Evolutionary conservation across 1,284 basidiomycete species (phyloP), one percentile per base, ranked within the genome.

Genomic region (Cutaneotrichosporon dermatis): DNA sequence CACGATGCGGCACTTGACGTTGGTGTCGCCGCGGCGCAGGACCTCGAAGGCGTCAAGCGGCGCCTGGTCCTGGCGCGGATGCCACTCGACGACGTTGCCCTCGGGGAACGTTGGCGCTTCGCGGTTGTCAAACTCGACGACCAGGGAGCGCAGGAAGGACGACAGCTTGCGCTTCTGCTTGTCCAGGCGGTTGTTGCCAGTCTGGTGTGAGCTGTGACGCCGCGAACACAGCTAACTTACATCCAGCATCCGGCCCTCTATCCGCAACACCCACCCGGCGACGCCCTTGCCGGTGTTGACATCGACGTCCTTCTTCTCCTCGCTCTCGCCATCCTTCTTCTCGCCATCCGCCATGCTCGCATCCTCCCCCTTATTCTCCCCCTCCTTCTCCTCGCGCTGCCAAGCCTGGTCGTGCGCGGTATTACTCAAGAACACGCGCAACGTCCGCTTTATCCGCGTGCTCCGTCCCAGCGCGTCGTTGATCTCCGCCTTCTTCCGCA

Each of bases 351-450:
- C 49, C 51, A 55, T 52, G 33, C 44, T 55, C 41, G 36, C 56
- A 25, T 55, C 57, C 39, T 57, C 51, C 58, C 35, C 57, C 58
- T 49, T 57, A 40, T 12, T 12, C 80, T 25, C 25, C 25, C 25
- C 25, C 25, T 25, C 81, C 66, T 15, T 65, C 37, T 45, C 35
- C n/a, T 39, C 57, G 1, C 16, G 81, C 75, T 93, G 89, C 92
- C 91, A 91, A 13, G 82, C 67, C 73, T 98, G 94, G 51, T 89
- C 86, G 35, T 89, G 90, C 0, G 89, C 86, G 0, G 90, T 90
- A 75, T 96, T 92, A 60, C 89, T 90, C 40, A 97, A 73, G 77
- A 94, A 97, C 67, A 98, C 82, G 35, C 95, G 85, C 54, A 98
- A 71, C 1, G 88, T 94, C 36, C 94, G 85, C 56, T 88, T 88